phyloP scores from a whole-genome alignment of 306 rosid genomes.

The Cucumis melo region DNA sequence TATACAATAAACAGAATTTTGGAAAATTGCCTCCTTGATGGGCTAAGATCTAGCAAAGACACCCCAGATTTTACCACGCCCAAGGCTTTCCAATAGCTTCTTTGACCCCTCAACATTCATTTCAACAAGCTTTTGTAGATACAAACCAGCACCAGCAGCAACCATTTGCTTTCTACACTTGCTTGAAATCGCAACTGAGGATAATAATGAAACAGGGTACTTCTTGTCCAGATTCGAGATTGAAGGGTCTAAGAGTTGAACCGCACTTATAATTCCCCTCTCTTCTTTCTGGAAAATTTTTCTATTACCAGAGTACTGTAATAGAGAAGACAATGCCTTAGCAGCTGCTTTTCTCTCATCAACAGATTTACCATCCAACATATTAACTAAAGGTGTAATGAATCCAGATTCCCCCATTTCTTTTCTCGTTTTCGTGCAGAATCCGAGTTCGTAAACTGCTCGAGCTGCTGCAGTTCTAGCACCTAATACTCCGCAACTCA shows the following conservation, averaged over 20 bases:
- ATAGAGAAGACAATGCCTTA: slow-evolving; percentile 52
- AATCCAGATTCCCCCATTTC: slow-evolving; percentile 79
- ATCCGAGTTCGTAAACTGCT: slow-evolving; percentile 56
- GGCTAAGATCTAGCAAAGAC: slow-evolving; percentile 66
- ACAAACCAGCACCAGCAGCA: slow-evolving; percentile 56
- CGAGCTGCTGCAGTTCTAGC: slow-evolving; percentile 57
- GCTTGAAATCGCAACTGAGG: slow-evolving; percentile 49
- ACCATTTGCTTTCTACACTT: slow-evolving; percentile 68
- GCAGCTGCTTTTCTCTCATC: slow-evolving; percentile 77
- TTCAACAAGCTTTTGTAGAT: slow-evolving; percentile 60
- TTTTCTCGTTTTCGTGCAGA: slow-evolving; percentile 40
- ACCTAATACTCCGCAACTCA: slow-evolving; percentile 59
- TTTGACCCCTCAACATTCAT: slow-evolving; percentile 68
- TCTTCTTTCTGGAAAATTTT: slow-evolving; percentile 50
- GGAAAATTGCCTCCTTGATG: neutral
- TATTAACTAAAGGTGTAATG: slow-evolving; percentile 41
- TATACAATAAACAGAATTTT: neutral
- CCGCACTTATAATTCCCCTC: slow-evolving; percentile 49
- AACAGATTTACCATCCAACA: slow-evolving; percentile 81
- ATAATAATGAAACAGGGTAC: slow-evolving; percentile 60
- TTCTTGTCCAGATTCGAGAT: slow-evolving; percentile 50
- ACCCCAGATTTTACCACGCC: slow-evolving; percentile 87
- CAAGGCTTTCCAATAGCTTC: slow-evolving; percentile 67
- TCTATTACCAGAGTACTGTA: slow-evolving; percentile 31
- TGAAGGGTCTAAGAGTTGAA: slow-evolving; percentile 69